phyloP scores from a whole-genome alignment of 2,329 filamentous ascomycete species.

The Ilyonectria mors-panacis region DNA sequence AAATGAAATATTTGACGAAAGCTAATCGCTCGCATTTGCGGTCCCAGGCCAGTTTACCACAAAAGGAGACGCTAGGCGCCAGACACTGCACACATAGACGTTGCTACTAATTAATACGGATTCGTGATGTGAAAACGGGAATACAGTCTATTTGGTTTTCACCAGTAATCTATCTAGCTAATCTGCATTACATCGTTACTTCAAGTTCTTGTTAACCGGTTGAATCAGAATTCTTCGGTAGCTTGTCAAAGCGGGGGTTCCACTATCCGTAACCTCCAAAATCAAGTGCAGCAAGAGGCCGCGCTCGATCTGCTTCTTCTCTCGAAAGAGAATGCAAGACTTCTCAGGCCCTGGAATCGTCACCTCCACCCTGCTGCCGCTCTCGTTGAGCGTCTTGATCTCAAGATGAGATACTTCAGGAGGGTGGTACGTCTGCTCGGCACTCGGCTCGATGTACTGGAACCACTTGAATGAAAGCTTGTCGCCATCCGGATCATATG shows the following conservation, averaged over 20 bases:
- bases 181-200: background rate
- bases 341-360: slow-evolving; percentile 21
- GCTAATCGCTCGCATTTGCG: no score
- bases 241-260: slow-evolving; percentile 29
- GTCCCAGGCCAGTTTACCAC: no score
- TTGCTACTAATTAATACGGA: no score
- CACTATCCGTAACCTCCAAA: slow-evolving; percentile 33
- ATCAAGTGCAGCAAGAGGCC: slow-evolving; percentile 33
- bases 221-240: slow-evolving; percentile 36
- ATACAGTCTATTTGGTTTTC: background rate
- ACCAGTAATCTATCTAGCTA: no score
- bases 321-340: slow-evolving; percentile 28
- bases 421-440: slow-evolving; percentile 50
- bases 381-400: slow-evolving; percentile 23
- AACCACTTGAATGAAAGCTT: slow-evolving; percentile 64
- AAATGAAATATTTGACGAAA: no score
- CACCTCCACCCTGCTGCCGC: slow-evolving; percentile 19
- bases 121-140: background rate
- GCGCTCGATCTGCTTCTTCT: slow-evolving; percentile 28
- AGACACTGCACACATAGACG: no score
- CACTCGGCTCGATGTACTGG: slow-evolving; percentile 59
- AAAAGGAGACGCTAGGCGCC: no score
- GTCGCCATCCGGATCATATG: slow-evolving; percentile 63
- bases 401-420: slow-evolving; percentile 20
- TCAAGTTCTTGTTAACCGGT: slow-evolving; percentile 25